phyloP scores from a whole-genome alignment of 2,329 filamentous ascomycete species.

The Exophiala dermatitidis region DNA sequence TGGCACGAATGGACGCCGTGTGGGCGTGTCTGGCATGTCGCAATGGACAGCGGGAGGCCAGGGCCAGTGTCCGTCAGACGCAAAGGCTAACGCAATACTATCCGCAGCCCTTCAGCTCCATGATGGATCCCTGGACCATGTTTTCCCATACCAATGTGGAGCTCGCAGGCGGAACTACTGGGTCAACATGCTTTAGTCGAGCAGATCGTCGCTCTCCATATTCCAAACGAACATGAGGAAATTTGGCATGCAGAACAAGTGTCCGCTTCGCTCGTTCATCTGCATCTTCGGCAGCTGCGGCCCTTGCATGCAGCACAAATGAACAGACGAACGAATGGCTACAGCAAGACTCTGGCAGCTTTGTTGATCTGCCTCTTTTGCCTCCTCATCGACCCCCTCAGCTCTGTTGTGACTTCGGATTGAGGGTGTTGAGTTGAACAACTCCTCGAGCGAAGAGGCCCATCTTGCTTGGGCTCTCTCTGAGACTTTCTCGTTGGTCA shows the following conservation, averaged over 20 bases:
- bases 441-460: background rate
- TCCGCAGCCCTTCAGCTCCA: constrained; percentile 17
- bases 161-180: constrained; percentile 20
- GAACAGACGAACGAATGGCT: background rate
- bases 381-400: background rate
- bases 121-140: constrained; percentile 19
- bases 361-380: background rate
- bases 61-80: constrained; percentile 24
- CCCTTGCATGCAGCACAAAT: constrained; percentile 11
- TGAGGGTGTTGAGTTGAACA: background rate
- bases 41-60: constrained; percentile 23
- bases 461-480: constrained; percentile 1
- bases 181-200: constrained; percentile 22
- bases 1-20: constrained; percentile 3
- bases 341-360: background rate
- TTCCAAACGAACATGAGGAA: constrained; percentile 25
- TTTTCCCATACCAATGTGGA: constrained; percentile 17
- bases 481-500: background rate
- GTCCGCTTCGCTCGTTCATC: constrained; percentile 8
- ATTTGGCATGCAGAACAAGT: constrained; percentile 14
- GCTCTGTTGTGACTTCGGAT: constrained; percentile 5
- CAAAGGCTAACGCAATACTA: constrained; percentile 13
- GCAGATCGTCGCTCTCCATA: constrained; percentile 18
- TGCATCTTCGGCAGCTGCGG: constrained; percentile 4
- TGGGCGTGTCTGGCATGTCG: constrained; percentile 15